Conservation (phyloP, 345 rosid genomes). For the Anacardium occidentale region DNA sequence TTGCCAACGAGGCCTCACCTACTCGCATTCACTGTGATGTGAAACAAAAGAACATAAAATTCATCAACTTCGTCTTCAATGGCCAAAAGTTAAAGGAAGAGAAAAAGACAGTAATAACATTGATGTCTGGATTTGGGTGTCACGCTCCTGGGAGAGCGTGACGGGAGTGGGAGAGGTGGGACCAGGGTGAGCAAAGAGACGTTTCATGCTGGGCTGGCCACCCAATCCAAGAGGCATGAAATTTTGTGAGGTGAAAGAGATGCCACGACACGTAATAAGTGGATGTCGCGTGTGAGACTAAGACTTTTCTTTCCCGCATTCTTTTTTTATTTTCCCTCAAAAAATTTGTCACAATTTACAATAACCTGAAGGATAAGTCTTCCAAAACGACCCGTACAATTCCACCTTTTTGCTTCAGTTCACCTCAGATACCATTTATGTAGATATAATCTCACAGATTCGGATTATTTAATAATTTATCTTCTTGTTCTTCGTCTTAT, state of each 20-base stretch:
- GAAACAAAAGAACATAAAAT: background rate
- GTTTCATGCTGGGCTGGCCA: conserved; percentile 13
- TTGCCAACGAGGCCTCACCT: background rate
- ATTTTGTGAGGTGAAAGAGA: conserved; percentile 12
- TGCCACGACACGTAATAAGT: conserved; percentile 31
- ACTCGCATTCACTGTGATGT: background rate
- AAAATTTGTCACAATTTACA: too few species aligned
- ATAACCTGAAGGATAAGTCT: too few species aligned
- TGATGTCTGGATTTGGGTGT: background rate
- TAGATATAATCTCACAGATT: too few species aligned
- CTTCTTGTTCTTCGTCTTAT: too few species aligned
- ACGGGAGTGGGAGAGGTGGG: background rate
- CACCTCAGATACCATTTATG: too few species aligned
- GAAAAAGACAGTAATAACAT: background rate
- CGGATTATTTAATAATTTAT: too few species aligned
- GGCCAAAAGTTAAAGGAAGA: background rate
- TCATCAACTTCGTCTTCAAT: too few species aligned
- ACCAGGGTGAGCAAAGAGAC: background rate
- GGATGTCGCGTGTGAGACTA: conserved; percentile 32
- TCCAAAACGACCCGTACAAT: too few species aligned
- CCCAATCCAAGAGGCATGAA: conserved; percentile 22
- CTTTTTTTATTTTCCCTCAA: background rate
- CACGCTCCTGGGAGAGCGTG: conserved; percentile 18
- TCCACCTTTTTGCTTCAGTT: too few species aligned
- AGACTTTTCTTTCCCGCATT: too few species aligned